A percentile compares a stretch with the other conserved stretches of the same genome.
These are phyloP conservation scores for Dendrobium catenatum DNA, from an alignment of 106 monocot genomes.

Conservation along the genomic window DNA sequence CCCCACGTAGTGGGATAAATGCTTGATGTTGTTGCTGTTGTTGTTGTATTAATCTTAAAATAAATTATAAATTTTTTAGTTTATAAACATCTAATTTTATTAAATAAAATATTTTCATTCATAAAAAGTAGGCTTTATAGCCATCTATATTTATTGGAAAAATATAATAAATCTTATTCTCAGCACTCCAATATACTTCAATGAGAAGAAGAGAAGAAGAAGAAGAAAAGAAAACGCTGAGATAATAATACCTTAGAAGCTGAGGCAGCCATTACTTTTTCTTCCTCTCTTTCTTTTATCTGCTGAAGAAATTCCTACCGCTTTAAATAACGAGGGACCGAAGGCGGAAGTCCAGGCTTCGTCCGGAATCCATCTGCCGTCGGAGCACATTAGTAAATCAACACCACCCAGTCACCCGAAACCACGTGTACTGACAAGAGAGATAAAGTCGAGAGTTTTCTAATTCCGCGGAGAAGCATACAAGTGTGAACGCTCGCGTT, in stretches of 20 bases:
- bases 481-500: neutral
- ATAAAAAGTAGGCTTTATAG: too few species aligned
- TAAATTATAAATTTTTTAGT: too few species aligned
- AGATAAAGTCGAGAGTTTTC: neutral
- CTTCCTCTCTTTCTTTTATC: too few species aligned
- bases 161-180: too few species aligned
- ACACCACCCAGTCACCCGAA: neutral
- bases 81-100: too few species aligned
- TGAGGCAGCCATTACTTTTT: neutral
- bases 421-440: neutral
- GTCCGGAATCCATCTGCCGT: neutral
- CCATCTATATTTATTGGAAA: too few species aligned
- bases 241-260: neutral
- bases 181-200: too few species aligned
- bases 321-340: neutral
- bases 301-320: neutral
- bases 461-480: neutral
- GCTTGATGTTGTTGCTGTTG: too few species aligned
- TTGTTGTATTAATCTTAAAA: too few species aligned
- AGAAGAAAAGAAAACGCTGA: neutral
- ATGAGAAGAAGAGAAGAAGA: neutral
- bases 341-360: neutral
- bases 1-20: too few species aligned
- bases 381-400: neutral
- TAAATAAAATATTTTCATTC: too few species aligned